Evolutionary conservation across 352 stramenopile genomes (phyloP), one percentile per base, ranked within the genome.

Genomic region (Pythium dissotocum): DNA sequence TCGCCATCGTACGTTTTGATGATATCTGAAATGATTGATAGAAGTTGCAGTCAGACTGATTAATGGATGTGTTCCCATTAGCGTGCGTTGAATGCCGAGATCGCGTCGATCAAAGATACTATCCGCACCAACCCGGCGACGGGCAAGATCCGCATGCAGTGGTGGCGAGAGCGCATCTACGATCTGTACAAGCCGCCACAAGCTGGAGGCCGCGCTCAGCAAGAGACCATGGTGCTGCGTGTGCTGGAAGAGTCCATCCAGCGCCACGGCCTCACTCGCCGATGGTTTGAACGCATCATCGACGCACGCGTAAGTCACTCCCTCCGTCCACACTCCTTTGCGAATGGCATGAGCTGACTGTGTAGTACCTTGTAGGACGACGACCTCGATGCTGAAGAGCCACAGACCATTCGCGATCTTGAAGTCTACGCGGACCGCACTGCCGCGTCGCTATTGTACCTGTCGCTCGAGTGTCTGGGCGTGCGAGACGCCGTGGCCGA

Each of bases 111-210:
- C 73, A 96, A 95, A 69, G 91, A 98, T 63, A 87, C 86, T 9
- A 82, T 89, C 30, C 82, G 90, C 57, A 94, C 69, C 53, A 98
- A 98, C 63, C 76, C 87, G 12, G 77, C 79, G 58, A 88, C 90
- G 12, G 92, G 89, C 62, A 94, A 91, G 67, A 95, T 98, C 77
- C 88, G 93, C 61, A 88, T 97, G 74, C 91, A 97, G 63, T 98
- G 93, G 93, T 98, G 93, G 93, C 82, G 90, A 21, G 87, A 98
- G 56, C 77, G 77, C 8, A 88, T 97, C 60, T 81, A 85, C 58
- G 78, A 87, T 51, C 63, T 96, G 63, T 95, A 93, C 67, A 73
- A 73, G 18, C 28, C 67, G 44, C 40, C 24, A 59, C 32, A 61
- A 0, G 65, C 63, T 14, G 60, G 30, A 14, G n/a, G 52, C 8